Percentiles rank a stretch among this genome's conserved stretches.
Conservation (phyloP, 768 basidiomycete genomes). For the Termitomyces bulborhizus region DNA sequence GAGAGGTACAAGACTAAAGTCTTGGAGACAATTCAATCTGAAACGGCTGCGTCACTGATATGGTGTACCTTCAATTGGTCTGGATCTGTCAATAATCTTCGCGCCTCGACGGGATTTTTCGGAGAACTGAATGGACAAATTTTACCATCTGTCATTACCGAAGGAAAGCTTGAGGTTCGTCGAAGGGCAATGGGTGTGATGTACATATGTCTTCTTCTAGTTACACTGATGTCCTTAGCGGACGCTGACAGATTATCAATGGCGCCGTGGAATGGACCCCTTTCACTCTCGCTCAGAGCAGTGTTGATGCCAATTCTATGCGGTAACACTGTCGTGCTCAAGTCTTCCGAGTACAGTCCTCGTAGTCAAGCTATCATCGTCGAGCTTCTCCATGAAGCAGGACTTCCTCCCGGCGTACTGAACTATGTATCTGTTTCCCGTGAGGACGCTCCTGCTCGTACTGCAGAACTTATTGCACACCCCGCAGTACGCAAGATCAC, state of each 20-base stretch:
- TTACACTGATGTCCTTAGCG: background rate
- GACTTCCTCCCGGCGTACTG: conserved; percentile 53
- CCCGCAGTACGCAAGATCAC: conserved; percentile 48
- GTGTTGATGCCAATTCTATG: conserved; percentile 42
- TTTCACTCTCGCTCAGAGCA: conserved; percentile 37
- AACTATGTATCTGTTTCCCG: conserved; percentile 46
- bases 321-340: conserved; percentile 52
- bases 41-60: conserved; percentile 29
- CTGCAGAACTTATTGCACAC: conserved; percentile 49
- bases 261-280: conserved; percentile 52
- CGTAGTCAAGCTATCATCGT: conserved; percentile 37
- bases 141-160: conserved; percentile 37
- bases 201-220: conserved; percentile 25
- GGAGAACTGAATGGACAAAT: conserved; percentile 36
- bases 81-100: conserved; percentile 19
- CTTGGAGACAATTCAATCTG: conserved; percentile 25
- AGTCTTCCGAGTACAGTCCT: conserved; percentile 46
- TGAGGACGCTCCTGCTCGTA: conserved; percentile 35
- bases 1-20: conserved; percentile 35
- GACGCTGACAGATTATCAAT: conserved; percentile 36
- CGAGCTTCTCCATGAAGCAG: conserved; percentile 49
- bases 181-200: conserved; percentile 46
- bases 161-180: conserved; percentile 37
- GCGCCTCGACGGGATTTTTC: conserved; percentile 26
- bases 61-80: conserved; percentile 23